Percentiles rank a stretch among this genome's conserved stretches.
phyloP scores from a whole-genome alignment of 306 rosid species.

The Sechiopsis laciniata region DNA sequence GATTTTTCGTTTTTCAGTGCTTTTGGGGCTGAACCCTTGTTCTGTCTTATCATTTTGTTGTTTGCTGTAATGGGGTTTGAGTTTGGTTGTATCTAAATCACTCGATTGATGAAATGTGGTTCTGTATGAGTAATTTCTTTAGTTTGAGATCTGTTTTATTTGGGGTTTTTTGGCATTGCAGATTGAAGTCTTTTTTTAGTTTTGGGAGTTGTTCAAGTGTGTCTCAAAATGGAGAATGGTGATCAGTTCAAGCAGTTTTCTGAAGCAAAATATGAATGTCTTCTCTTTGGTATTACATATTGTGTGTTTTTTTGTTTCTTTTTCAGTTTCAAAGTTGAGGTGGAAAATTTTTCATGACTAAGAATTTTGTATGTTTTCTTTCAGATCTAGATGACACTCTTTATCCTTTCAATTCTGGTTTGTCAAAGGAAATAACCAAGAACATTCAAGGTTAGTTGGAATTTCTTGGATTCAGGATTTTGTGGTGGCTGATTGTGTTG shows the following conservation, averaged over 20 bases:
- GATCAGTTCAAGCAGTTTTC: conserved; percentile 36
- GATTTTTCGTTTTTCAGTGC: background rate
- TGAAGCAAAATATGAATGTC: conserved; percentile 61
- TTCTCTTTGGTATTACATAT: conserved; percentile 55
- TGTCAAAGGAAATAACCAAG: conserved; percentile 46
- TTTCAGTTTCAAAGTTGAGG: background rate
- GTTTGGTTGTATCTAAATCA: background rate
- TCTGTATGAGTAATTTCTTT: background rate
- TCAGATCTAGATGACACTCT: conserved; percentile 93
- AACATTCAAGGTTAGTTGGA: conserved; percentile 54
- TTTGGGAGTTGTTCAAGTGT: background rate
- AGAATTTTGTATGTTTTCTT: conserved; percentile 22
- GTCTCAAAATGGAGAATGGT: conserved; percentile 49
- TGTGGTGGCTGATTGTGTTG: background rate
- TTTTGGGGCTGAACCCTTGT: background rate
- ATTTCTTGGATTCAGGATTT: background rate
- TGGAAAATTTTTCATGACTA: background rate
- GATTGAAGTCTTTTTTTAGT: background rate
- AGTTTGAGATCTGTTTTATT: conserved; percentile 12
- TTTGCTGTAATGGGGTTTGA: background rate
- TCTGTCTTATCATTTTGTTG: background rate
- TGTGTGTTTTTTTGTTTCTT: background rate
- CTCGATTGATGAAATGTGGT: background rate
- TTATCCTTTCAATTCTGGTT: conserved; percentile 65
- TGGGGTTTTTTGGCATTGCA: background rate